These are phyloP conservation scores for Ceratobasidium sp. DNA, from an alignment of 1,284 basidiomycete genomes.

Conservation along the genomic window DNA sequence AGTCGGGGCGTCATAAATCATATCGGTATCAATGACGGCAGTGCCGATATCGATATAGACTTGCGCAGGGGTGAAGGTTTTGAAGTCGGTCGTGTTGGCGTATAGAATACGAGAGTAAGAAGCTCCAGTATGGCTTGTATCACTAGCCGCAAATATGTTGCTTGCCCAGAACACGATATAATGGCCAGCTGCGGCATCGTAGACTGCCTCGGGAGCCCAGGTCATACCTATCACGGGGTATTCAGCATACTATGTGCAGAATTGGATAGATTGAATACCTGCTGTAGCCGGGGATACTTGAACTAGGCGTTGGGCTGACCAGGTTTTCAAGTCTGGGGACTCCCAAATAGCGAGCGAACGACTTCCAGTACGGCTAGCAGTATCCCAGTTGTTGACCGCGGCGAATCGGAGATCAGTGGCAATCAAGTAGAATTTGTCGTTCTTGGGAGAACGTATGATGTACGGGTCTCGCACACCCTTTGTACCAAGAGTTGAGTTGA, in stretches of 20 bases:
- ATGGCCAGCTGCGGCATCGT: constrained; percentile 17
- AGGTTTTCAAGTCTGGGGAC: constrained; percentile 36
- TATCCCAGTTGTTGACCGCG: constrained; percentile 35
- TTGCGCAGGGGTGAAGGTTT: constrained; percentile 34
- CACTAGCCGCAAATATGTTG: constrained; percentile 30
- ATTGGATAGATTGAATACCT: not conserved
- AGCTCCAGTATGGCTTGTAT: constrained; percentile 37
- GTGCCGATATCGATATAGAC: constrained; percentile 40
- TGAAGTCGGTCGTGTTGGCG: constrained; percentile 37
- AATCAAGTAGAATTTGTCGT: constrained; percentile 38
- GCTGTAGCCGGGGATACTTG: constrained; percentile 39
- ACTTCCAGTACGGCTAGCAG: constrained; percentile 33
- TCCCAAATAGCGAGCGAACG: constrained; percentile 43
- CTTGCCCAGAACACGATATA: constrained; percentile 43
- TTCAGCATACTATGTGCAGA: not conserved
- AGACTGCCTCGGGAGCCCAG: constrained; percentile 40
- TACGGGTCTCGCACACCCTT: constrained; percentile 36
- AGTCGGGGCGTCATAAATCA: constrained; percentile 30
- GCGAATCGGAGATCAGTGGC: constrained; percentile 40
- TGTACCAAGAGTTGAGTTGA: constrained; percentile 35
- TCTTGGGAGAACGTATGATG: constrained; percentile 36
- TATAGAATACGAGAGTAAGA: constrained; percentile 40
- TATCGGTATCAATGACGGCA: constrained; percentile 28
- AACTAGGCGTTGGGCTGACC: constrained; percentile 29
- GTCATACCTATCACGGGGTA: constrained; percentile 4